Base-by-base conservation (phyloP, 192 early-diverging fungal genomes). In the Coemansia asiatica region DNA sequence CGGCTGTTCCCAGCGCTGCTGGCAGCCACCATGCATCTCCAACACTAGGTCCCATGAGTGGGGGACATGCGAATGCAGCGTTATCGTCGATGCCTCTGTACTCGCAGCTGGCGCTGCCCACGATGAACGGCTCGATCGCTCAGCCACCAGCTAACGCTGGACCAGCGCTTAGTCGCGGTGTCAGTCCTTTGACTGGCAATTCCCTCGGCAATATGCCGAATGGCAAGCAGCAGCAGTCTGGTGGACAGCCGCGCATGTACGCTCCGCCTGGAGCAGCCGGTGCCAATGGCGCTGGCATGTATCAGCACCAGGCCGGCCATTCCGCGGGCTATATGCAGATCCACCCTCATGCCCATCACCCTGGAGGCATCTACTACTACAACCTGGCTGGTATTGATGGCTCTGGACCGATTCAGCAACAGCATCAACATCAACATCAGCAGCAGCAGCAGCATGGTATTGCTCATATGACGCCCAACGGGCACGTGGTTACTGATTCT, bases 11-110 rank as follows among this genome's bases (percentile, higher is more conserved):
- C 26, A 81, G 78, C 60, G 73, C 72, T 33, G 73, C 72, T 1
- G 72, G 68, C 51, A 81, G 78, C 47, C 78, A 69, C 57, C 78
- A 81, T 33, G 73, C 72, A 23, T 81, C 78, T 60, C 78, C 78
- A 9, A 81, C 69, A 19, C 72, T 81, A 26, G 78, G 72, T 18
- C 78, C 78, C 15, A 66, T 71, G 38, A 66, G 66, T 26, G 67
- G 67, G 22, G 50, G 66, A 16, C 76, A 79, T 53, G 36, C 76
- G 40, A 50, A 60, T 13, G 49, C 70, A 46, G 60, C 70, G 18
- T 49, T 73, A n/a, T 63, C 76, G 46, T 62, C 71, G 33, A 64
- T 74, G 70, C 63, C 67, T 28, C 61, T 79, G 49, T 79, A 79
- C 27, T 61, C 76, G 54, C 71, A 63, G 50, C 46, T 65, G 29